A percentile compares a stretch with the other conserved stretches of the same genome.
Conservation (phyloP, 1,284 basidiomycete genomes). For the Tylopilus sp. region DNA sequence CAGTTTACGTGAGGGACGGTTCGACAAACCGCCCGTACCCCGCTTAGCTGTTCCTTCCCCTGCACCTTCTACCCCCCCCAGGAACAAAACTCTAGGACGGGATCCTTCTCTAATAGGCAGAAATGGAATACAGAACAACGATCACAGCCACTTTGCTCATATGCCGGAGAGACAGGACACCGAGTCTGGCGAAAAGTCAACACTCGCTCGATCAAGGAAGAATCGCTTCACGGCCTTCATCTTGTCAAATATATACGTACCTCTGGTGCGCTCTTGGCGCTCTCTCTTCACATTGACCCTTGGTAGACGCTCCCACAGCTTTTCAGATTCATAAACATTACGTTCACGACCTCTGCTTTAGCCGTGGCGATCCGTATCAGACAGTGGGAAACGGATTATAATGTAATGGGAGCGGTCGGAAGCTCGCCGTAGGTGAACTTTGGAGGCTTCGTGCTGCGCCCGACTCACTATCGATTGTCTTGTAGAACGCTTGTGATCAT, state of each 20-base stretch:
- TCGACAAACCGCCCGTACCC: conserved; percentile 13
- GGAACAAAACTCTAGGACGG: conserved; percentile 60
- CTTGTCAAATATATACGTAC: conserved; percentile 69
- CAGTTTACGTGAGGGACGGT: conserved; percentile 18
- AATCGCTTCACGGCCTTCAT: conserved; percentile 62
- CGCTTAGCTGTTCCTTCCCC: conserved; percentile 32
- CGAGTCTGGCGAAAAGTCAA: conserved; percentile 35
- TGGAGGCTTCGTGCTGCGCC: not conserved
- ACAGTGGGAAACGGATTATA: conserved; percentile 47
- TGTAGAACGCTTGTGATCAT: conserved; percentile 80
- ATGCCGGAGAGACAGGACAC: conserved; percentile 33
- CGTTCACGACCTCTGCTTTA: conserved; percentile 76
- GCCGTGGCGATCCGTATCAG: conserved; percentile 79
- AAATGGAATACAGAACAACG: conserved; percentile 35
- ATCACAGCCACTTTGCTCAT: conserved; percentile 32
- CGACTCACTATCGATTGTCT: conserved; percentile 10
- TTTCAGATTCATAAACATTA: conserved; percentile 81
- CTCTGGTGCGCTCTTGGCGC: conserved; percentile 50
- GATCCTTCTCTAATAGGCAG: conserved; percentile 64
- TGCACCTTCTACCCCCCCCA: conserved; percentile 49
- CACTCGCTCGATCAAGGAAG: conserved; percentile 44
- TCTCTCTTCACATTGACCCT: conserved; percentile 17
- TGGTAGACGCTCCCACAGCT: conserved; percentile 48
- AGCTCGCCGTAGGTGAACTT: conserved; percentile 64
- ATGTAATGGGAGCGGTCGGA: conserved; percentile 69